phyloP scores from a whole-genome alignment of 1,139 yeast genomes.

The Geotrichum reessii region DNA sequence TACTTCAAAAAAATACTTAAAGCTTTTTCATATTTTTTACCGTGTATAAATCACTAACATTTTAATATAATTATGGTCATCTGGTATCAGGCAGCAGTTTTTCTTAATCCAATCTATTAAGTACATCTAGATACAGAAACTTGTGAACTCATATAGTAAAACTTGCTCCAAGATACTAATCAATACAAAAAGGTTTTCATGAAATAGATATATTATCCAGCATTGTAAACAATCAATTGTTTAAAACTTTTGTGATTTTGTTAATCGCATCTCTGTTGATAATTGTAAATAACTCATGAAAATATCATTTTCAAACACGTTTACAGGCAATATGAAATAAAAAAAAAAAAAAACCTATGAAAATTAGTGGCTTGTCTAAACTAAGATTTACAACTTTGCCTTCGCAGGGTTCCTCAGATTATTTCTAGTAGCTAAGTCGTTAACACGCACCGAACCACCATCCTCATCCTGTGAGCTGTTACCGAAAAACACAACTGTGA shows the following conservation, averaged over 20 bases:
- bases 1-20: no score
- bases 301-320: background rate
- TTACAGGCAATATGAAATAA: background rate
- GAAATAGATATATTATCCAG: no score
- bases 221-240: no score
- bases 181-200: no score
- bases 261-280: background rate
- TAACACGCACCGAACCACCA: constrained; percentile 17
- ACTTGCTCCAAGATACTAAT: no score
- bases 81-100: no score
- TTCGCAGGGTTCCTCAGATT: constrained; percentile 17
- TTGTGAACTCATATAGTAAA: no score
- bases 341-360: background rate
- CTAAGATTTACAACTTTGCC: constrained; percentile 12
- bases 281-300: background rate
- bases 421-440: constrained; percentile 18
- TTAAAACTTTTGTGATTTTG: background rate
- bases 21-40: no score
- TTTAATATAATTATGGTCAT: no score
- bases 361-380: background rate
- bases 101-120: no score
- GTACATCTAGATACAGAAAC: no score
- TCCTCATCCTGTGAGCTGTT: constrained; percentile 31
- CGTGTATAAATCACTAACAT: no score
- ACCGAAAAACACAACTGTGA: constrained; percentile 90